phyloP scores from a whole-genome alignment of 2,329 filamentous ascomycete genomes.

The Xylariaceae sp. region DNA sequence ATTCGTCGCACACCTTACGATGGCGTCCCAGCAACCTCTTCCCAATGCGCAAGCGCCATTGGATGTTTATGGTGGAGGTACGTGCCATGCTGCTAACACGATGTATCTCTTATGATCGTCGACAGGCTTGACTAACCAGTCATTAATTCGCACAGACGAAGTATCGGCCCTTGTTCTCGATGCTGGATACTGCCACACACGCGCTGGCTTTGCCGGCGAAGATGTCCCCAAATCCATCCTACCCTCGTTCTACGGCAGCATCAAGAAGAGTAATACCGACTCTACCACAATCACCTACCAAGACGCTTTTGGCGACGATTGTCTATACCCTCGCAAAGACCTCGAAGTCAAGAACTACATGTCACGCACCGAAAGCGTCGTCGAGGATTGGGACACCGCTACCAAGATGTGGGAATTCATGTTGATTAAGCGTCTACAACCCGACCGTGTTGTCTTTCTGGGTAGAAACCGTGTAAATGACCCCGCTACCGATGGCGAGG shows the following conservation, averaged over 20 bases:
- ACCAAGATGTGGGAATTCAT: conserved; percentile 88
- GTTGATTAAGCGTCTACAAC: conserved; percentile 82
- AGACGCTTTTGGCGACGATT: conserved; percentile 83
- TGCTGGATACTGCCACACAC: conserved; percentile 82
- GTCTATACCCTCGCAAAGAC: conserved; percentile 67
- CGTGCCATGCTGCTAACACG: conserved; percentile 12
- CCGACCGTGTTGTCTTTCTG: conserved; percentile 62
- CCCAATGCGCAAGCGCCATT: conserved; percentile 28
- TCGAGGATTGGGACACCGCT: conserved; percentile 94
- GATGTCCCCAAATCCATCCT: conserved; percentile 92
- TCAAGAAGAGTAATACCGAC: conserved; percentile 44
- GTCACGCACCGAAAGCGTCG: conserved; percentile 70
- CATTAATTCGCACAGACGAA: conserved; percentile 60
- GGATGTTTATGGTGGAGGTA: conserved; percentile 32
- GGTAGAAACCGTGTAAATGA: conserved; percentile 77
- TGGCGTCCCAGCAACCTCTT: conserved; percentile 29
- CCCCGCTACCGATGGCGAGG: conserved; percentile 57
- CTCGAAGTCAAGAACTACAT: conserved; percentile 91
- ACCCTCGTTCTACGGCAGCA: conserved; percentile 78
- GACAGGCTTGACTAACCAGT: conserved; percentile 3
- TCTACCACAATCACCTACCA: conserved; percentile 34
- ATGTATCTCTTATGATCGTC: conserved; percentile 9
- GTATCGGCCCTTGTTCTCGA: conserved; percentile 96
- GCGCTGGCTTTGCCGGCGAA: conserved; percentile 95
- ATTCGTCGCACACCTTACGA: conserved; percentile 7